These are phyloP conservation scores for Lipomyces yamanashiensis DNA, from an alignment of 805 yeast genomes.

Conservation along the genomic window DNA sequence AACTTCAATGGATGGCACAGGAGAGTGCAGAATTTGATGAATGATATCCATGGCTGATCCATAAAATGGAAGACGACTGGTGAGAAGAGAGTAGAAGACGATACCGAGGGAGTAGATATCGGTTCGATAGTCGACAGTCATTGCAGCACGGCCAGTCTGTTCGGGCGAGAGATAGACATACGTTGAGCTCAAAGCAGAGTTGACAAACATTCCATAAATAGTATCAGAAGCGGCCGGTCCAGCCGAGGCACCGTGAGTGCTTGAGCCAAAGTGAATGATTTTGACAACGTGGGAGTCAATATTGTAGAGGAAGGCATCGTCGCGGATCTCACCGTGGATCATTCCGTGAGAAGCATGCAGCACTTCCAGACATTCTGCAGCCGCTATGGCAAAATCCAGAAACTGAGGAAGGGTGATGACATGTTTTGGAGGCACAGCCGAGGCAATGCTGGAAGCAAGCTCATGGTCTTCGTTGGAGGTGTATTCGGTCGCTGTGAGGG, in stretches of 20 bases:
- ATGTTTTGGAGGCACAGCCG: constrained; percentile 1
- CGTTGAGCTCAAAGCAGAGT: constrained; percentile 16
- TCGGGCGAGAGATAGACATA: constrained; percentile 37
- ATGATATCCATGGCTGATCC: constrained; percentile 35
- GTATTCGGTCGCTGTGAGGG: constrained; percentile 6
- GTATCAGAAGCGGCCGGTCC: constrained; percentile 5
- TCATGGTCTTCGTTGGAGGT: constrained; percentile 1
- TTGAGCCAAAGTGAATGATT: constrained; percentile 33
- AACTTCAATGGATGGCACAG: constrained; percentile 30
- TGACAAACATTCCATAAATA: constrained; percentile 18
- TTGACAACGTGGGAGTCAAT: constrained; percentile 26
- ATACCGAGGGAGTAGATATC: constrained; percentile 38
- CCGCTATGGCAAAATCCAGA: constrained; percentile 37
- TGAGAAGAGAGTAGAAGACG: constrained; percentile 33
- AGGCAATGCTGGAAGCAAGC: constrained; percentile 11
- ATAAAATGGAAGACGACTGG: constrained; percentile 32
- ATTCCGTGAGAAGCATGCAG: constrained; percentile 34
- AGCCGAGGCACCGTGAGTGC: constrained; percentile 22
- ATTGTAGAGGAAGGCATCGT: constrained; percentile 36
- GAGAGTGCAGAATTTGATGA: constrained; percentile 32
- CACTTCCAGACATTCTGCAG: constrained; percentile 34
- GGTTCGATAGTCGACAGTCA: constrained; percentile 35
- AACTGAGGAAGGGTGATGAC: constrained; percentile 33
- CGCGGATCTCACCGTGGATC: constrained; percentile 38
- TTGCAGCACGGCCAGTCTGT: constrained; percentile 37